Evolutionary conservation across 2,329 filamentous ascomycete species (phyloP), one percentile per base, ranked within the genome.

Genomic region (Pezicula neosporulosa): DNA sequence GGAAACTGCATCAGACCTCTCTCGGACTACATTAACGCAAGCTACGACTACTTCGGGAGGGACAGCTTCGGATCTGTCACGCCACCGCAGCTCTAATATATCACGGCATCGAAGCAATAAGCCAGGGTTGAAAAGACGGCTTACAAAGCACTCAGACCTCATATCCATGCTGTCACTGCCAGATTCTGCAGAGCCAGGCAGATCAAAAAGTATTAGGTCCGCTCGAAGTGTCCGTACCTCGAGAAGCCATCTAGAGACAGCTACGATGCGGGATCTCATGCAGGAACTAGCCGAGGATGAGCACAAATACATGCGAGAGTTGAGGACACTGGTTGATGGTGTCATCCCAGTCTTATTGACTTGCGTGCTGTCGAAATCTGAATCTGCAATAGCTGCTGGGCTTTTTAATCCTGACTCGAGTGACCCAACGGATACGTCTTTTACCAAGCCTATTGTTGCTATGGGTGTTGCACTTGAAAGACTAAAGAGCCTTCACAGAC

Each of bases 401-500:
- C 73, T 93, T 2, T 91, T 93, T 63, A 81, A 81, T 16, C 77
- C 80, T 9, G 77, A 59, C 13, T 48, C 56, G 39, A 49, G 41
- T 13, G 33, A 13, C 71, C 76, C 44, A 81, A 82, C 58, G 77
- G 73, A 21, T 70, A 88, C 51, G 68, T 78, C 55, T 80, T 80
- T 61, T 77, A 91, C 89, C 13, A 89, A 90, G 68, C 89, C 93
- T 1, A 95, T 99, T 49, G 85, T 97, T 41, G 86, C 90, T 61
- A 97, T 99, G 92, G 94, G 94, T 7, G 81, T 97, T 50, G 85
- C 87, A 3, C 77, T 99, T 5, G 92, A 97, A 68, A 86, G 90
- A 61, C 73, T 99, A 44, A 91, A 87, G 68, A 83, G 80, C 21
- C 74, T 89, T 36, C 94, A 99, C 72, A 87, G 83, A 63, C 85